Conservation (phyloP, 495 filamentous ascomycete species). For the Annulohypoxylon moriforme region DNA sequence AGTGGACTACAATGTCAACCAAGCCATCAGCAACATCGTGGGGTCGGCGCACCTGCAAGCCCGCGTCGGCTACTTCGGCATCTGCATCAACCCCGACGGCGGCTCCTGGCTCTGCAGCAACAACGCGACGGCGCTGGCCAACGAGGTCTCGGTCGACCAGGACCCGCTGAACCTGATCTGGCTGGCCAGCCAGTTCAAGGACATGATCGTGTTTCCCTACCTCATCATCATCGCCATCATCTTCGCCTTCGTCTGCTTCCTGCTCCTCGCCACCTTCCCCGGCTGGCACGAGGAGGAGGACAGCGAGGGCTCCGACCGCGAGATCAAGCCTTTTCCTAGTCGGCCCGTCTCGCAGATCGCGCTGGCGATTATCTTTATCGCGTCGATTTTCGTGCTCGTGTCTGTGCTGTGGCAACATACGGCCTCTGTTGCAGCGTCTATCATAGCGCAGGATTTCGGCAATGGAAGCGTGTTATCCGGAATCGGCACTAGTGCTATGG, state of each 20-base stretch:
- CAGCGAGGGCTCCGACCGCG: conserved; percentile 70
- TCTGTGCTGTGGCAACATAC: conserved; percentile 86
- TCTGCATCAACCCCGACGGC: conserved; percentile 79
- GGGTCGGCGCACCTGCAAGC: conserved; percentile 73
- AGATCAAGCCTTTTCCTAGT: conserved; percentile 83
- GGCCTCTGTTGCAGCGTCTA: conserved; percentile 90
- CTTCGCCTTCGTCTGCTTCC: conserved; percentile 79
- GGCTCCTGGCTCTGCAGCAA: conserved; percentile 79
- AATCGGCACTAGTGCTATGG: conserved; percentile 92
- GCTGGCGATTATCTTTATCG: conserved; percentile 81
- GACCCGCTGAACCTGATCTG: conserved; percentile 85
- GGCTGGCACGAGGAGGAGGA: conserved; percentile 83
- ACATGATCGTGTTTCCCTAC: conserved; percentile 84
- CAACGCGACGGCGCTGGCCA: conserved; percentile 79
- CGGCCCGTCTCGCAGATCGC: conserved; percentile 79
- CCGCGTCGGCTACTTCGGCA: conserved; percentile 70
- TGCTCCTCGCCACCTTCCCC: conserved; percentile 82
- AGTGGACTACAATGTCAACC: conserved; percentile 83
- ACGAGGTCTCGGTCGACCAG: conserved; percentile 74
- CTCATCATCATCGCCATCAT: conserved; percentile 85
- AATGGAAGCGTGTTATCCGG: conserved; percentile 91
- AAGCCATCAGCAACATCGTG: conserved; percentile 79
- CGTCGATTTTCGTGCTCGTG: conserved; percentile 81
- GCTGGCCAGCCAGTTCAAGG: conserved; percentile 81
- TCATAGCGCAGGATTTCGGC: conserved; percentile 93